Base-by-base conservation (phyloP, 805 yeast species). In the Priceomyces medius region DNA sequence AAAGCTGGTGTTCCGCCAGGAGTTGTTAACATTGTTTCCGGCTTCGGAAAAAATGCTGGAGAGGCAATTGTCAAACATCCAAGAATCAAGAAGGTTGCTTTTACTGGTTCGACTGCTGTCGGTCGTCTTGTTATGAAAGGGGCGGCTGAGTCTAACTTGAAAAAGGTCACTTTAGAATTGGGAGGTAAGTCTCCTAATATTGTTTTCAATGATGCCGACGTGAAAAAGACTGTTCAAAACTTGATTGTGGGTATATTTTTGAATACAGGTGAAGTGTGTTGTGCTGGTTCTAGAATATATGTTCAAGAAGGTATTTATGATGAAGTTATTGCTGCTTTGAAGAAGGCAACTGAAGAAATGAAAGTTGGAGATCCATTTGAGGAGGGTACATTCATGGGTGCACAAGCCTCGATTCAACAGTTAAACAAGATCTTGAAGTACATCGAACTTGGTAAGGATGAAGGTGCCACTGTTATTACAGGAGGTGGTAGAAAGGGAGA, bases 101-200 rank as follows among this genome's bases (percentile, higher is more conserved):
- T 90, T 71, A 90, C 97, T 43, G 97, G 97, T 53, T 89, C 97
- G 28, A 90, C 97, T 41, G 88, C 84, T 35, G 83, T 88, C 48
- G 98, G 97, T 60, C 85, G 86, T 64, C 69, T 68, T 55, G 86
- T 90, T 60, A 83, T 87, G 84, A 79, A 77, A 66, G 74, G 77
- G 46, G 90, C 96, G 47, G 88, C 95, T 49, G 75, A 78, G 48
- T 77, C 87, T 37, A 81, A 82, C 67, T 74, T 90, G 66, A 90
- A 90, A 77, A 88, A 86, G 66, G 88, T 89, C 49, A 90, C 97
- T 33, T 77, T 90, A 61, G 98, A 90, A 73, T 81, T 89, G 56
- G 98, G 98, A 61, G 98, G 98, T 62, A 90, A 90, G 73, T 89
- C 97, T 24, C 96, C 98, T 57, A 82, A 85, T 66, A 81, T 90